Base-by-base conservation (phyloP, 2,329 filamentous ascomycete genomes). In the Xylaria sp. region DNA sequence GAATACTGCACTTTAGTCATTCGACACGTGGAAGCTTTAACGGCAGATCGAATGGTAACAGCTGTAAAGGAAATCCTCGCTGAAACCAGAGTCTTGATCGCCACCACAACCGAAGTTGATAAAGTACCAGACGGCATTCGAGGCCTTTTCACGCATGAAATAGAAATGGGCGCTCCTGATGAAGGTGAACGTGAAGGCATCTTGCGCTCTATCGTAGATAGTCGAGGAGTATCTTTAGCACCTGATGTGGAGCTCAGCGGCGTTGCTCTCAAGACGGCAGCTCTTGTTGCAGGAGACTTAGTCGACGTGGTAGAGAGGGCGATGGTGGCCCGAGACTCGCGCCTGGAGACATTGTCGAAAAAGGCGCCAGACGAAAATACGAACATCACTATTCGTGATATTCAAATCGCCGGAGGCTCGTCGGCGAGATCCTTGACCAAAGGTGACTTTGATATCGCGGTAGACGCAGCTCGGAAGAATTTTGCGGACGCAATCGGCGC, bases 401-500 rank as follows among this genome's bases (percentile, higher is more conserved):
- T 99, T n/a, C 89, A 96, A 69, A 85, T 98, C 9, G 91, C 96
- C 1, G 96, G 96, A 37, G 96, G 96, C 0, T 87, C 93, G 50
- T 87, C 91, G 10, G 92, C 92, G 5, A 90, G 90, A 34, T 93
- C 92, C 62, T 86, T 99, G 12, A 94, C 90, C 0, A 92, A 92
- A 73, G 85, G 87, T 1, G 96, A 99, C 80, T 95, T 98, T 73
- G 94, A 97, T 64, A 83, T 91, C n/a, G 96, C 96, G 0, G 95
- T 99, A 3, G 95, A 98, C 69, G 94, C 94, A 6, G 96, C 96
- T 0, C 90, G 96, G 64, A 98, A 98, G 86, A 98, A 98, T 81
- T 99, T 99, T 79, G 95, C 96, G 6, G 96, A 98, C 80, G 92
- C 95, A 0, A 99, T 99, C 72, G 96, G 96, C 28, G 96, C 96